Evolutionary conservation across 2,329 filamentous ascomycete genomes (phyloP).

Genomic region (Trichoderma arundinaceum): DNA sequence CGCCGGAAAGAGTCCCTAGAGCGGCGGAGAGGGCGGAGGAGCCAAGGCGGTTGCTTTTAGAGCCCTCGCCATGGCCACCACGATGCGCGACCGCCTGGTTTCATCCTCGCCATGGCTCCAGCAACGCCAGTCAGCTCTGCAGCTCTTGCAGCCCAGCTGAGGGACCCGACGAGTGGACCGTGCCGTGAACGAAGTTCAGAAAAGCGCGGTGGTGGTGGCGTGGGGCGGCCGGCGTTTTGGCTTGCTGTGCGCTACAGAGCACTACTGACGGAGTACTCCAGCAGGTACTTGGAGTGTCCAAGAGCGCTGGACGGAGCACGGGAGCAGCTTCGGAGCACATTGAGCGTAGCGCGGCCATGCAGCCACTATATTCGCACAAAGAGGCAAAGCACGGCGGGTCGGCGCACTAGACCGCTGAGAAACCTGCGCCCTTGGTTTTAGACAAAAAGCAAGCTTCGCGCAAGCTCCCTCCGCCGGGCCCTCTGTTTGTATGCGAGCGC

Average conservation of each 20-base stretch:
- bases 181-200: slow-evolving; percentile 8
- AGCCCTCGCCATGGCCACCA: slow-evolving; percentile 14
- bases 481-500: background rate
- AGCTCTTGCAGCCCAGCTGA: slow-evolving; percentile 13
- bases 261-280: too few relatives aligned
- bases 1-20: slow-evolving; percentile 23
- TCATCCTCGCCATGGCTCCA: slow-evolving; percentile 14
- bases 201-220: slow-evolving; percentile 19
- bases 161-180: slow-evolving; percentile 25
- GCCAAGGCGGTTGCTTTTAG: slow-evolving; percentile 14
- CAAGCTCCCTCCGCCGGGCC: background rate
- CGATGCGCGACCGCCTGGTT: slow-evolving; percentile 1
- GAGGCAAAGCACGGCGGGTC: slow-evolving; percentile 15
- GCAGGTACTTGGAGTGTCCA: too few relatives aligned
- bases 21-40: slow-evolving; percentile 13
- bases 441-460: background rate
- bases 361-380: slow-evolving; percentile 20
- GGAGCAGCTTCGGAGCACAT: background rate
- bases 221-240: slow-evolving; percentile 19
- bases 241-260: too few relatives aligned
- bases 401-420: slow-evolving; percentile 24
- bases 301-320: background rate
- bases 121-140: slow-evolving; percentile 13
- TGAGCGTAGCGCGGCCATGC: slow-evolving; percentile 20
- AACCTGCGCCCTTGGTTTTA: background rate